A percentile compares a stretch with the other conserved stretches of the same genome.
Conservation (phyloP, 257 asterid species). For the Rhazya stricta region DNA sequence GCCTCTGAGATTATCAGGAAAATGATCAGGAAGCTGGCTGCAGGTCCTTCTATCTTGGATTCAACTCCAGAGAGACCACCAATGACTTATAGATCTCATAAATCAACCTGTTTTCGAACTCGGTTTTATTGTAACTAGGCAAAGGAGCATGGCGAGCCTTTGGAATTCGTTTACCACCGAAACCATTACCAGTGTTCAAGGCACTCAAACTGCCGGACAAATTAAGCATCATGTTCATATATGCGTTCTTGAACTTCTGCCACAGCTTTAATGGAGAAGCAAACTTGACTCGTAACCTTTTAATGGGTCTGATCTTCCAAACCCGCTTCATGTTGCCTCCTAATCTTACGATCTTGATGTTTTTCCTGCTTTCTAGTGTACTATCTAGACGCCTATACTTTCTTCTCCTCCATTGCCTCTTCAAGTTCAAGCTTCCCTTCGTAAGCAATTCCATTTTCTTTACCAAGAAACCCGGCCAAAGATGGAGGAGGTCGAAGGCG, state of each 20-base stretch:
- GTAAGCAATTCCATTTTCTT: constrained; percentile 16
- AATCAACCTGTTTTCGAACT: constrained; percentile 56
- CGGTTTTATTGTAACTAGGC: constrained; percentile 27
- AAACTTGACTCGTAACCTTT: constrained; percentile 24
- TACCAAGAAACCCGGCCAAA: neutral
- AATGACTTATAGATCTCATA: constrained; percentile 73
- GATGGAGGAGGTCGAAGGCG: neutral
- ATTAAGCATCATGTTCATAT: constrained; percentile 29
- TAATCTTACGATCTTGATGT: constrained; percentile 21
- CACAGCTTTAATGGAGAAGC: constrained; percentile 28
- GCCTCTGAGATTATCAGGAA: neutral
- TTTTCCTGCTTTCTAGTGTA: neutral
- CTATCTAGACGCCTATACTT: constrained; percentile 23
- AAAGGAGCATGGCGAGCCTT: constrained; percentile 15
- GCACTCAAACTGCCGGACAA: constrained; percentile 26
- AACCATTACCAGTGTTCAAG: constrained; percentile 9
- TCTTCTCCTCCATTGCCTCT: constrained; percentile 29
- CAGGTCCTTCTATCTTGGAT: constrained; percentile 3
- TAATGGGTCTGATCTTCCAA: constrained; percentile 26
- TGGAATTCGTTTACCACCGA: constrained; percentile 19
- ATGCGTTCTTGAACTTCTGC: constrained; percentile 33
- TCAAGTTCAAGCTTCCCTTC: constrained; percentile 16
- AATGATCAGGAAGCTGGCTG: neutral
- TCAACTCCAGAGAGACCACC: constrained; percentile 53
- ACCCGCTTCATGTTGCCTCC: constrained; percentile 23